phyloP scores from a whole-genome alignment of 2,329 filamentous ascomycete species.

The Cadophora sp. region DNA sequence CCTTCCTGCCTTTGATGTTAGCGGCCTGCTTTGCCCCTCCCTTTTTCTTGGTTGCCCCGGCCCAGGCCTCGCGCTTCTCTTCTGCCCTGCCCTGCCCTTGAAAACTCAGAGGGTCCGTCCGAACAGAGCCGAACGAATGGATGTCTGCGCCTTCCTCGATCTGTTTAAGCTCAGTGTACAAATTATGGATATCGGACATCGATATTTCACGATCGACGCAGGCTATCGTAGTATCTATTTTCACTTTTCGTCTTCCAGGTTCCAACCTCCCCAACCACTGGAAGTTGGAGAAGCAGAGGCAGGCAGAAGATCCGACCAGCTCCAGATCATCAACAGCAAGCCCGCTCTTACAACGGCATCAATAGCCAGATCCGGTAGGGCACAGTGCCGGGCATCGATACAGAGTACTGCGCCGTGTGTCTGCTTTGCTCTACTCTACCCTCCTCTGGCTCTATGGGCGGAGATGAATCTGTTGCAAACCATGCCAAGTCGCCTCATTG shows the following conservation, averaged over 20 bases:
- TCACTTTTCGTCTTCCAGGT: conserved; percentile 12
- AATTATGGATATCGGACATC: conserved; percentile 14
- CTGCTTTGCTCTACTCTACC: neutral
- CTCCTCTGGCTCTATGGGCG: neutral
- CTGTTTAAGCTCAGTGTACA: neutral
- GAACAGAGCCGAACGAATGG: conserved; percentile 12
- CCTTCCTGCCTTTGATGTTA: neutral
- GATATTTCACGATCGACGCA: conserved; percentile 7
- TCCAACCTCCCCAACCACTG: neutral
- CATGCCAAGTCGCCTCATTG: conserved; percentile 9
- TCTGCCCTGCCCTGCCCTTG: too few species aligned
- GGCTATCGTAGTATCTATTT: conserved; percentile 4
- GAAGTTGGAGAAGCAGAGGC: neutral
- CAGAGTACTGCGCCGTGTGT: neutral
- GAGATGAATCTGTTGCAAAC: neutral
- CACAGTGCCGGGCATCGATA: too few species aligned
- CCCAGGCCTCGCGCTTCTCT: neutral
- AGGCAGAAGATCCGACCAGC: neutral
- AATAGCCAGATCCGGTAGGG: neutral
- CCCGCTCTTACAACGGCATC: neutral
- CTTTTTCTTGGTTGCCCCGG: neutral
- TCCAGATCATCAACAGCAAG: neutral
- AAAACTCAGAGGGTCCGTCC: conserved; percentile 8
- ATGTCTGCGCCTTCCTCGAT: conserved; percentile 14
- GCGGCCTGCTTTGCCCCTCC: neutral